Conservation (phyloP, 805 yeast species). For the Lipomyces sp. region DNA sequence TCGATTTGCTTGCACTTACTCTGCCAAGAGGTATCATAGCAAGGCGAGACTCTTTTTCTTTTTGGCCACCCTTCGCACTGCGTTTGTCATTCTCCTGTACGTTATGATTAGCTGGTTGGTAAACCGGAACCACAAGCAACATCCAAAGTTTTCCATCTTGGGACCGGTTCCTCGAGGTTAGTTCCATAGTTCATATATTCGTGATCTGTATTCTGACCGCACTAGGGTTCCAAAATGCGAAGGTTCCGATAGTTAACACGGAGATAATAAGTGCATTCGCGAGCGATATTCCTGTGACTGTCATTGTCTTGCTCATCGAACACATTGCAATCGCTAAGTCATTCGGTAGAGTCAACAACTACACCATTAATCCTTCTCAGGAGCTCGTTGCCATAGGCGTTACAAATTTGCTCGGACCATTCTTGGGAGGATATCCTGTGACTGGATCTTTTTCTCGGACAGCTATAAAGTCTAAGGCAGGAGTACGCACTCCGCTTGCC, state of each 20-base stretch:
- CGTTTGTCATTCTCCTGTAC: conserved; percentile 1
- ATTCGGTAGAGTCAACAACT: background rate
- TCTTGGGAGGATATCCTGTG: background rate
- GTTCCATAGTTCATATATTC: background rate
- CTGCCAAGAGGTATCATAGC: background rate
- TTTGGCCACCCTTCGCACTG: background rate
- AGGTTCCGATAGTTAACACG: background rate
- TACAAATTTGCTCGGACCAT: background rate
- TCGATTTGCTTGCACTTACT: background rate
- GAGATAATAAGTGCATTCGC: background rate
- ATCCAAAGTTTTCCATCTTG: background rate
- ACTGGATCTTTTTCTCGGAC: background rate
- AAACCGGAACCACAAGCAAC: background rate
- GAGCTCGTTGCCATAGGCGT: background rate
- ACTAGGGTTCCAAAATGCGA: background rate
- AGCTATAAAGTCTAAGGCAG: background rate
- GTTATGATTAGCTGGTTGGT: background rate
- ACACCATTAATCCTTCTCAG: background rate
- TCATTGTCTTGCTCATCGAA: background rate
- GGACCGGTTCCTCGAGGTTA: background rate
- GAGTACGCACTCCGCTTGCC: background rate
- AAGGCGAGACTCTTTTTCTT: background rate
- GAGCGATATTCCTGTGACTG: background rate
- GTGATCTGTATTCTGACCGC: background rate
- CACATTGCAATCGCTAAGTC: conserved; percentile 1